Evolutionary conservation across 1,284 basidiomycete species (phyloP).

Genomic region (Leccinum griseonigrum): DNA sequence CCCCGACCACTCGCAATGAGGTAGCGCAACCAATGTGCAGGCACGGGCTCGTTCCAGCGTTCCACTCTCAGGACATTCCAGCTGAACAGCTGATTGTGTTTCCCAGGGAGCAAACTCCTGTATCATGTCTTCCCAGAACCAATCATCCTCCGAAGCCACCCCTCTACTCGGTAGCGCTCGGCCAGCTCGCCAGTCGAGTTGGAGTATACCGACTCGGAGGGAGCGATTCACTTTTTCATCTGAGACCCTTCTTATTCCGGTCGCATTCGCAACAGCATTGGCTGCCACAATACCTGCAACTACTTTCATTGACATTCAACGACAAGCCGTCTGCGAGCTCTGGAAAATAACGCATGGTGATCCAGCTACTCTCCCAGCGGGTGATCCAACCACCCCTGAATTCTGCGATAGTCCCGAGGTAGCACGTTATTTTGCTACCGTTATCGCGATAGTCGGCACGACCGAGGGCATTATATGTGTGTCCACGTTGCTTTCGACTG

Average conservation of each 20-base stretch:
- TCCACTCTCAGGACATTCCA: background rate
- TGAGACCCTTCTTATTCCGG: conserved; percentile 28
- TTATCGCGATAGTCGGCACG: conserved; percentile 16
- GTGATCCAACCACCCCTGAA: conserved; percentile 12
- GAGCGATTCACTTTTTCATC: conserved; percentile 4
- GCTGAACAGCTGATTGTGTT: background rate
- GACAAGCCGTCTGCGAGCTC: conserved; percentile 26
- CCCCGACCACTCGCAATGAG: background rate
- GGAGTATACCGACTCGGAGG: background rate
- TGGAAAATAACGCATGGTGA: conserved; percentile 24
- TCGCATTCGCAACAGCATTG: conserved; percentile 24
- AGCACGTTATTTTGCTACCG: conserved; percentile 18
- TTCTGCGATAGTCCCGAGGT: conserved; percentile 27
- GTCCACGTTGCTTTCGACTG: background rate
- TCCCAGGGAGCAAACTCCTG: background rate
- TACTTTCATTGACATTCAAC: conserved; percentile 29
- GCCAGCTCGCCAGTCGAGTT: background rate
- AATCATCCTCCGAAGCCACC: conserved; percentile 10
- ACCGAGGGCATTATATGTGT: conserved; percentile 24
- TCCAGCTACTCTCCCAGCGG: conserved; percentile 3
- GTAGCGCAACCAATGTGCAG: background rate
- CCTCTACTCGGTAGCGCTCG: conserved; percentile 12
- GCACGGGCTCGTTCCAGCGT: background rate
- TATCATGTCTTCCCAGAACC: background rate
- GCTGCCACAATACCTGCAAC: conserved; percentile 25